Evolutionary conservation across 1,139 yeast species (phyloP), one percentile per base, ranked within the genome.

Genomic region (Zygoascus sp.): DNA sequence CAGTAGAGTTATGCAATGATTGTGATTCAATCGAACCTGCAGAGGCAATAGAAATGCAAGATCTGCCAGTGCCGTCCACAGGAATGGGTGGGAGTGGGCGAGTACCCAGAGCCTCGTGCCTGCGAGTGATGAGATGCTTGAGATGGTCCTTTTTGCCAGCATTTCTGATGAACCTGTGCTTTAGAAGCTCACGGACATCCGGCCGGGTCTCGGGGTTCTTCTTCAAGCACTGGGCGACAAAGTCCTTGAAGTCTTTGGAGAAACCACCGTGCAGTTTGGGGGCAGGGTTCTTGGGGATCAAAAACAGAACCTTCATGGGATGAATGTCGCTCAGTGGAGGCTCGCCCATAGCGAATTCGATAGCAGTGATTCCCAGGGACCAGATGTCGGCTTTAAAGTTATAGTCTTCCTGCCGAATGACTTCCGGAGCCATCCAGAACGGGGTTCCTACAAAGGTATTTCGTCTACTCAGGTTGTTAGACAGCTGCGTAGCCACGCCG

Each of bases 391-490:
- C 96, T 55, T 85, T 78, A 61, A 76, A 85, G 53, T 87, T 81
- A 63, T 94, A 95, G 9, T 92, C 96, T 41, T 84, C 83, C 62
- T 88, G 96, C 58, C 81, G 69, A 39, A 92, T 84, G 1, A 92
- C 95, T 60, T 94, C 99, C 0, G 98, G 98, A 0, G 97, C 95
- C 98, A 94, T 94, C 94, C 97, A 92, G 63, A 90, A 92, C 25
- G 99, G 98, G 0, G 98, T 92, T 0, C 99, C 98, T 7, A 92
- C 98, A 59, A 95, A 92, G 0, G 98, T 92, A 58, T 85, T 83
- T 54, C 96, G 63, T 48, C 81, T 77, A 44, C 83, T 86, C 64
- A 85, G 74, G 65, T 81, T 87, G 58, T 80, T 86, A 25, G 89
- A 84, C 46, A 82, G 76, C 66, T 83, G 96, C 16, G 90, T 86